A percentile compares a stretch with the other conserved stretches of the same genome.
These are phyloP conservation scores for Ceratobasidium sp. DNA, from an alignment of 1,284 basidiomycete species.

Conservation along the genomic window DNA sequence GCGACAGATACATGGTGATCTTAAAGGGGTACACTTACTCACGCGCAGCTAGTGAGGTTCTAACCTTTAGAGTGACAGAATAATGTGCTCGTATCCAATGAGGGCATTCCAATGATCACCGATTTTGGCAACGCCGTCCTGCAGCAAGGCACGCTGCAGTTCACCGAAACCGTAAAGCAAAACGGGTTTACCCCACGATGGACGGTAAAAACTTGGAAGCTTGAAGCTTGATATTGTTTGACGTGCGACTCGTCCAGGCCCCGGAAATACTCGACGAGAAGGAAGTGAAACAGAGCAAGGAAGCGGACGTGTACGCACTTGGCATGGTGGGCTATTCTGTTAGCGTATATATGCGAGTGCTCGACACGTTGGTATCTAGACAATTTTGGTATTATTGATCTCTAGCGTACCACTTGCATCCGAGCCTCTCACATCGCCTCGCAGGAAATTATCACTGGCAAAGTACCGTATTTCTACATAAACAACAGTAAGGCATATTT, in stretches of 20 bases:
- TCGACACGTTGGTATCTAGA: background rate
- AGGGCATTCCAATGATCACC: background rate
- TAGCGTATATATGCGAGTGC: background rate
- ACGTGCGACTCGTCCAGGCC: background rate
- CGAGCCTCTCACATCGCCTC: background rate
- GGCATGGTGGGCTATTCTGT: too few relatives aligned
- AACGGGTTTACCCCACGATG: background rate
- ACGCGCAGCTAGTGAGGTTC: background rate
- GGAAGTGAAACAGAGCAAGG: background rate
- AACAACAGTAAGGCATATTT: background rate
- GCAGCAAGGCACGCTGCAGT: too few relatives aligned
- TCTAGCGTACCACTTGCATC: background rate
- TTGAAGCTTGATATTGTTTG: background rate
- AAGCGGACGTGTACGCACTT: too few relatives aligned
- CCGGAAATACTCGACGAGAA: slow-evolving; percentile 9
- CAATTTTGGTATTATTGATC: background rate
- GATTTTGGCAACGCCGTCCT: too few relatives aligned
- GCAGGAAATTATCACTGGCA: background rate
- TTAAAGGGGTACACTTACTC: background rate
- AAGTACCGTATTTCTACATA: background rate
- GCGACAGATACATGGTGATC: background rate
- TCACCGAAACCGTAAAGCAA: background rate
- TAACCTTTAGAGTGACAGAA: too few relatives aligned
- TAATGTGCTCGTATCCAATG: slow-evolving; percentile 13
- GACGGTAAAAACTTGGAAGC: background rate